phyloP scores from a whole-genome alignment of 2,329 filamentous ascomycete species.

The Arthrocladium fulminans region DNA sequence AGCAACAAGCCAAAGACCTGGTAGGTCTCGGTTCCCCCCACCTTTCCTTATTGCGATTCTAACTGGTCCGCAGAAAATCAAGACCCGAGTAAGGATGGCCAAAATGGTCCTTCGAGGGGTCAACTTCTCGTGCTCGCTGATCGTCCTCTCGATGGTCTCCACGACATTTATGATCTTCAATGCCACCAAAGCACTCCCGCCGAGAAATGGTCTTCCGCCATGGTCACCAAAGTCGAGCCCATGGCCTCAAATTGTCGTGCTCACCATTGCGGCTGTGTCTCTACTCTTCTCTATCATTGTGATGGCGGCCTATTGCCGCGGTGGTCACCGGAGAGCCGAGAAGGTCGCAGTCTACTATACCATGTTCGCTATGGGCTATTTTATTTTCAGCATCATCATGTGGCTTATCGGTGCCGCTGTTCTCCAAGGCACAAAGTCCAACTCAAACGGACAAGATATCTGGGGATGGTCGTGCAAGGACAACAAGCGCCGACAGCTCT shows the following conservation, averaged over 20 bases:
- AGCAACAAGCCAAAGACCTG: slow-evolving; percentile 77
- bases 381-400: slow-evolving; percentile 84
- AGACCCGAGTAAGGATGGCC: slow-evolving; percentile 79
- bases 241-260: slow-evolving; percentile 83
- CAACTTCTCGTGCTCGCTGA: slow-evolving; percentile 94
- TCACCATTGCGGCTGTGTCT: slow-evolving; percentile 71
- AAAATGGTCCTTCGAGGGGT: slow-evolving; percentile 92
- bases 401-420: slow-evolving; percentile 82
- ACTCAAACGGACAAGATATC: slow-evolving; percentile 71
- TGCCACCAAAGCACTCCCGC: slow-evolving; percentile 64
- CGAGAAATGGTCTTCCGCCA: slow-evolving; percentile 69
- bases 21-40: slow-evolving; percentile 48
- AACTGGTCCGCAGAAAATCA: slow-evolving; percentile 65
- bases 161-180: slow-evolving; percentile 91
- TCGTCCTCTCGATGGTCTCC: slow-evolving; percentile 82
- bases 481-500: slow-evolving; percentile 71
- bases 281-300: slow-evolving; percentile 69
- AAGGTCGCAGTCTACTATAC: slow-evolving; percentile 95
- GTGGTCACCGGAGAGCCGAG: slow-evolving; percentile 79
- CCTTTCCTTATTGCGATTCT: slow-evolving; percentile 21
- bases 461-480: slow-evolving; percentile 98
- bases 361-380: slow-evolving; percentile 84
- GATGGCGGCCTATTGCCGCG: slow-evolving; percentile 77
- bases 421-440: slow-evolving; percentile 68
- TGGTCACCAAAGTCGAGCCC: slow-evolving; percentile 73